Conservation (phyloP, 768 basidiomycete species). For the Xerocomellus intermedius region DNA sequence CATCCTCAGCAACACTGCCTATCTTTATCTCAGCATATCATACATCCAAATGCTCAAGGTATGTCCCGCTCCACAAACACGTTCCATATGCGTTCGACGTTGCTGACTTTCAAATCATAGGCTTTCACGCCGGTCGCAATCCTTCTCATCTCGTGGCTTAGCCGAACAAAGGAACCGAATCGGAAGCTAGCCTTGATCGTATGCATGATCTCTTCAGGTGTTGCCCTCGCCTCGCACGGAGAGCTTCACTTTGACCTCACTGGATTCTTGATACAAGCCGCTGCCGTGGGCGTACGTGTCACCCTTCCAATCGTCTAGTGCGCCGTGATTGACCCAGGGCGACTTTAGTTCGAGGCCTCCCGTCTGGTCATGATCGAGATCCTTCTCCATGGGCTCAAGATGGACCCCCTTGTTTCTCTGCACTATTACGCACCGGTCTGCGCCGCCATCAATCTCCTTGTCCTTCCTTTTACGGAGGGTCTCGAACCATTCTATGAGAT, state of each 20-base stretch:
- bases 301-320: not conserved
- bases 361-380: conserved; percentile 96
- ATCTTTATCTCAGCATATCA: conserved; percentile 85
- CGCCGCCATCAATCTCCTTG: conserved; percentile 79
- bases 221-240: conserved; percentile 86
- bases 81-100: not conserved
- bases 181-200: conserved; percentile 80
- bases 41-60: conserved; percentile 99
- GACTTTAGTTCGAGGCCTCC: conserved; percentile 79
- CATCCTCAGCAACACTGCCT: conserved; percentile 89
- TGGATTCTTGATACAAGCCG: conserved; percentile 86
- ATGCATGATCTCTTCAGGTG: conserved; percentile 86
- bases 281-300: conserved; percentile 67
- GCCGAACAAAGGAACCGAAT: conserved; percentile 86
- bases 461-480: conserved; percentile 93
- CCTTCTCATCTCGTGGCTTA: conserved; percentile 89
- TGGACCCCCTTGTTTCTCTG: conserved; percentile 94
- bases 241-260: conserved; percentile 82
- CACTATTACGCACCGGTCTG: conserved; percentile 98
- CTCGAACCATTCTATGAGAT: conserved; percentile 80
- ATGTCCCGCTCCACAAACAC: conserved; percentile 10
- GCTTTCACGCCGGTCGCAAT: conserved; percentile 91
- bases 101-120: conserved; percentile 37
- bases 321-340: not conserved
- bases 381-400: conserved; percentile 91